These are phyloP conservation scores for Ascochyta rabiei DNA, from an alignment of 2,329 filamentous ascomycete species.

Conservation along the genomic window DNA sequence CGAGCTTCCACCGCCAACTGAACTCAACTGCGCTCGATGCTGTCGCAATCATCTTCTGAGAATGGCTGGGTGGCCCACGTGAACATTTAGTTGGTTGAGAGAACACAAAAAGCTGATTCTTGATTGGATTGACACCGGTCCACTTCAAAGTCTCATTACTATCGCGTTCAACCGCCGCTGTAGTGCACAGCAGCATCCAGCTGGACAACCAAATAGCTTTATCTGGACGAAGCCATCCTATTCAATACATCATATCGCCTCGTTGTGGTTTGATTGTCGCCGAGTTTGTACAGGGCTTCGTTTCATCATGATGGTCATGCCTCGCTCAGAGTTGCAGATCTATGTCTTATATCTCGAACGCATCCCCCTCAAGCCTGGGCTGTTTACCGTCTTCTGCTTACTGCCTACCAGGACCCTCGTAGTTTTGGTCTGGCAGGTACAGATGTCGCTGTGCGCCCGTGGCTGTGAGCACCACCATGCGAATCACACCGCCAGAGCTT, in stretches of 20 bases:
- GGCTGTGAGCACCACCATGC: conserved; percentile 93
- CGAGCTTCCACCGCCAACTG: conserved; percentile 15
- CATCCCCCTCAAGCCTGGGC: conserved; percentile 4
- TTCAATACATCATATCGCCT: background rate
- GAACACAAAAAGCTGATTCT: background rate
- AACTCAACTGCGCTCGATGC: background rate
- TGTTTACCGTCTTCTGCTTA: conserved; percentile 53
- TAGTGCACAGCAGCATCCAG: background rate
- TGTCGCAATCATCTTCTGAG: background rate
- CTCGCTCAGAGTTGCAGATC: conserved; percentile 12
- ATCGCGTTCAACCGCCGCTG: background rate
- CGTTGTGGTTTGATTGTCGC: background rate
- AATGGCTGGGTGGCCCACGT: conserved; percentile 8
- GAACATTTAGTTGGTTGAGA: conserved; percentile 16
- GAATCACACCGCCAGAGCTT: conserved; percentile 96
- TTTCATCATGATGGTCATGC: conserved; percentile 21
- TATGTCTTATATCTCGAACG: conserved; percentile 17
- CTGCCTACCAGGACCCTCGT: conserved; percentile 73
- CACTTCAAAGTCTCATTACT: background rate
- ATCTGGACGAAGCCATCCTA: background rate
- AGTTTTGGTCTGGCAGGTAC: conserved; percentile 88
- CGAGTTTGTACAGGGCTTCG: conserved; percentile 4
- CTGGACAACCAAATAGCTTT: background rate
- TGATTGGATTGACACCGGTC: conserved; percentile 3
- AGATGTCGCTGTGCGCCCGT: conserved; percentile 90